Percentiles rank a stretch among this genome's conserved stretches.
phyloP scores from a whole-genome alignment of 2,329 filamentous ascomycete genomes.

The Dactylellina leptospora region DNA sequence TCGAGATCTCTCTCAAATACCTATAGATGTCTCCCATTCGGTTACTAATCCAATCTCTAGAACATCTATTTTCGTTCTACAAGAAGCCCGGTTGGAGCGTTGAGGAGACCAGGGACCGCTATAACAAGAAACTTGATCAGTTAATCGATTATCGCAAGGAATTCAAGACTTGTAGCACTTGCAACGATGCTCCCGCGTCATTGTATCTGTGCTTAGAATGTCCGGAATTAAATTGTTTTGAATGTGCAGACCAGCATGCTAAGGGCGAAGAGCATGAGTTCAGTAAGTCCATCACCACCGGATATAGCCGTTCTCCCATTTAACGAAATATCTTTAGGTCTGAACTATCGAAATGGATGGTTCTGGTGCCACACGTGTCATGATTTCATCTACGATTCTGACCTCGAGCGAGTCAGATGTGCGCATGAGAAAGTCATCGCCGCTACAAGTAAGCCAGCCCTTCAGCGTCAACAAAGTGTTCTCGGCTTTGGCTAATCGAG shows the following conservation, averaged over 20 bases:
- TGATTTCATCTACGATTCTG: slow-evolving; percentile 83
- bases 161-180: slow-evolving; percentile 38
- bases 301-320: too few species aligned
- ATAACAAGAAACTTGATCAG: slow-evolving; percentile 50
- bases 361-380: slow-evolving; percentile 82
- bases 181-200: slow-evolving; percentile 38
- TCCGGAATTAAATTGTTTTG: slow-evolving; percentile 54
- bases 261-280: slow-evolving; percentile 54
- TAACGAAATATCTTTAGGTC: slow-evolving; percentile 7
- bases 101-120: slow-evolving; percentile 47
- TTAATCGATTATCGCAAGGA: slow-evolving; percentile 43
- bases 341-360: slow-evolving; percentile 78
- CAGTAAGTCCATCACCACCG: slow-evolving; percentile 47
- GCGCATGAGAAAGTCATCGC: slow-evolving; percentile 66
- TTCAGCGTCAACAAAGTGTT: too few species aligned
- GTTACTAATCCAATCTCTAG: too few species aligned
- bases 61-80: slow-evolving; percentile 46
- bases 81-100: slow-evolving; percentile 48
- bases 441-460: slow-evolving; percentile 72
- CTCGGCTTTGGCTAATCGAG: too few species aligned
- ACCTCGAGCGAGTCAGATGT: slow-evolving; percentile 77
- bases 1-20: not conserved
- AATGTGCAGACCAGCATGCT: slow-evolving; percentile 55
- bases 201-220: slow-evolving; percentile 56
- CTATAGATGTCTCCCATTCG: too few species aligned